These are phyloP conservation scores for Trichosporon ovoides DNA, from an alignment of 1,284 basidiomycete species.

Conservation along the genomic window DNA sequence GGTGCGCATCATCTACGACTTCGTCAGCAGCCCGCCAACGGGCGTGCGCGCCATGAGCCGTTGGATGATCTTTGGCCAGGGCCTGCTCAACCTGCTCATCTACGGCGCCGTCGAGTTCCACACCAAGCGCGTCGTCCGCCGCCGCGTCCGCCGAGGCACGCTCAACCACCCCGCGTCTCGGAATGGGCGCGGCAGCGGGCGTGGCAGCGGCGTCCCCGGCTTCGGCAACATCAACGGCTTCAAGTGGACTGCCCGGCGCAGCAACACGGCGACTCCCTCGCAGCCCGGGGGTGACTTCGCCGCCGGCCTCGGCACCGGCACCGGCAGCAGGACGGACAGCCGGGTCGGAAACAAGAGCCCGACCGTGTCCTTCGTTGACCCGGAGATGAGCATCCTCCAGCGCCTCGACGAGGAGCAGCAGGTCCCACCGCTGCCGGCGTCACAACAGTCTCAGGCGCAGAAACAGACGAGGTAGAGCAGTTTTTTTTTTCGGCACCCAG, in stretches of 20 bases:
- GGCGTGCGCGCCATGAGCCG: slow-evolving; percentile 43
- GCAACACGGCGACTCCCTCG: neutral
- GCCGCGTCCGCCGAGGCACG: slow-evolving; percentile 34
- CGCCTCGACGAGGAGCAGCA: slow-evolving; percentile 7
- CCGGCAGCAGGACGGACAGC: neutral
- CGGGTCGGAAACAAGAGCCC: neutral
- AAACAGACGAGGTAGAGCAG: no score
- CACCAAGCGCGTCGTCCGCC: slow-evolving; percentile 40
- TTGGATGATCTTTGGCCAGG: slow-evolving; percentile 50
- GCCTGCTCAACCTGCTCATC: slow-evolving; percentile 46
- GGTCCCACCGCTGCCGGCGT: neutral
- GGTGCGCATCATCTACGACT: slow-evolving; percentile 49
- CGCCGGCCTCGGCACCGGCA: neutral
- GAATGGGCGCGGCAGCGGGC: neutral
- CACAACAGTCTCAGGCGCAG: no score
- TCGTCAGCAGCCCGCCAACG: slow-evolving; percentile 33
- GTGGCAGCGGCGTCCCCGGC: neutral
- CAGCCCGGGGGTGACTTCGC: neutral
- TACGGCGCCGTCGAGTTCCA: slow-evolving; percentile 50
- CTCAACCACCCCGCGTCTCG: slow-evolving; percentile 20
- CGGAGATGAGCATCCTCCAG: slow-evolving; percentile 18
- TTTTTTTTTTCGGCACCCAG: no score
- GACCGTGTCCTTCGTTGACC: slow-evolving; percentile 20
- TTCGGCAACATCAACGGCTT: neutral
- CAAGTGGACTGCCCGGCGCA: neutral